phyloP scores from a whole-genome alignment of 495 filamentous ascomycete species.

The Staphylotrichum tortipilum region DNA sequence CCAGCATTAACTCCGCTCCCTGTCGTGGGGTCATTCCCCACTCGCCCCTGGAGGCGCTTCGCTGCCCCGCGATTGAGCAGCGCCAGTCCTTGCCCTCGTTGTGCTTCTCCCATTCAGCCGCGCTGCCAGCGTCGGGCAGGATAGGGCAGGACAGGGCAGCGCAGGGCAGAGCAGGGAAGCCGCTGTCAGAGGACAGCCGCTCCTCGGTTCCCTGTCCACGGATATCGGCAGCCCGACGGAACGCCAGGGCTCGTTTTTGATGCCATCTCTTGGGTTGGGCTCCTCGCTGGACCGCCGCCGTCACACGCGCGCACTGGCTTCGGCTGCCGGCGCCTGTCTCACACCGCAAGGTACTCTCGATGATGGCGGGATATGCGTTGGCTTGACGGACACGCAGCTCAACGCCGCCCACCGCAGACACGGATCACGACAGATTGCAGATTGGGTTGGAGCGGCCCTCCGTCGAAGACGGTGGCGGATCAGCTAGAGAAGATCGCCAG shows the following conservation, averaged over 20 bases:
- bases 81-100: too few relatives aligned
- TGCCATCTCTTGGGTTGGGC: too few relatives aligned
- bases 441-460: too few relatives aligned
- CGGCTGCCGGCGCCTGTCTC: constrained; percentile 4
- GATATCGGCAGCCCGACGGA: not conserved
- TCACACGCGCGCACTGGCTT: not conserved
- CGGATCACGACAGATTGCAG: too few relatives aligned
- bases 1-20: constrained; percentile 15
- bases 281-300: not conserved
- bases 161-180: too few relatives aligned
- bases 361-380: not conserved
- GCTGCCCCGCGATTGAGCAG: constrained; percentile 6
- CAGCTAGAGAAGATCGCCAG: too few relatives aligned
- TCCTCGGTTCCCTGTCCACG: not conserved
- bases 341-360: not conserved
- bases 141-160: too few relatives aligned
- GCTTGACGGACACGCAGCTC: too few relatives aligned
- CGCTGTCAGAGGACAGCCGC: not conserved
- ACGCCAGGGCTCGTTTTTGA: too few relatives aligned
- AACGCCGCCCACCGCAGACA: too few relatives aligned
- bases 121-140: not conserved
- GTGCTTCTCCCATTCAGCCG: constrained; percentile 5
- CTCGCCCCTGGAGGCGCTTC: constrained; percentile 9
- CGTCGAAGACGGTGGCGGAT: too few relatives aligned
- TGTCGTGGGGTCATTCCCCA: constrained; percentile 13